A percentile compares a stretch with the other conserved stretches of the same genome.
phyloP scores from a whole-genome alignment of 2,329 filamentous ascomycete genomes.

The Penicillium sp. region DNA sequence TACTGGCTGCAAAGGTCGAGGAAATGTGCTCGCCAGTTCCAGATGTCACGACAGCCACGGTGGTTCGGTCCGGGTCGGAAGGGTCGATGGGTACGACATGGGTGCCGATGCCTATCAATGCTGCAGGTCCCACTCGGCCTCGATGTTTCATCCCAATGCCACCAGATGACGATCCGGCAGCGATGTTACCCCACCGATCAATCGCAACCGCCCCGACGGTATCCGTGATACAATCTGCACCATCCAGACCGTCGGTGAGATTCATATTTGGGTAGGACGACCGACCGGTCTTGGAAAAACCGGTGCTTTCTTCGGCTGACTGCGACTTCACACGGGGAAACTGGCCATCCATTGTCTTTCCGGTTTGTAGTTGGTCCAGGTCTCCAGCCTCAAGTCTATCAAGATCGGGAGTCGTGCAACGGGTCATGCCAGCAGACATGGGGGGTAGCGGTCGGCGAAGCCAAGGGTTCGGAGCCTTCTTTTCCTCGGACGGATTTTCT shows the following conservation, averaged over 20 bases:
- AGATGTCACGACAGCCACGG: constrained; percentile 81
- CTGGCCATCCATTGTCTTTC: not conserved
- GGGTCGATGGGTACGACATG: constrained; percentile 75
- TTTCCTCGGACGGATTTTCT: constrained; percentile 54
- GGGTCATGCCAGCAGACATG: constrained; percentile 12
- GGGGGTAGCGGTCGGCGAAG: constrained; percentile 24
- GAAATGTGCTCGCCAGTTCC: constrained; percentile 98
- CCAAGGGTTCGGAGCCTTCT: constrained; percentile 30
- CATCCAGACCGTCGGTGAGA: not conserved
- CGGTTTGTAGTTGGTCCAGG: not conserved
- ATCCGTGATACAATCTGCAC: constrained; percentile 69
- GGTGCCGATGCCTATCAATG: constrained; percentile 85
- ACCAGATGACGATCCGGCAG: constrained; percentile 90
- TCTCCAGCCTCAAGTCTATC: not conserved
- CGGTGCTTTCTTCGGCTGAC: not conserved
- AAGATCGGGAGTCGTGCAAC: not conserved
- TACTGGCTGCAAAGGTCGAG: constrained; percentile 83
- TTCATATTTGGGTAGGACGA: not conserved
- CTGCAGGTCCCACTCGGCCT: constrained; percentile 86
- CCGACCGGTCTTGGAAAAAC: not conserved
- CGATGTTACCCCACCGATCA: constrained; percentile 78
- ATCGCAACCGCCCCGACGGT: constrained; percentile 95
- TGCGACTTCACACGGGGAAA: not conserved
- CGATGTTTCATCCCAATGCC: constrained; percentile 98
- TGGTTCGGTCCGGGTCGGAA: constrained; percentile 63